Evolutionary conservation across 495 filamentous ascomycete species (phyloP).

Genomic region (Daldinia decipiens): DNA sequence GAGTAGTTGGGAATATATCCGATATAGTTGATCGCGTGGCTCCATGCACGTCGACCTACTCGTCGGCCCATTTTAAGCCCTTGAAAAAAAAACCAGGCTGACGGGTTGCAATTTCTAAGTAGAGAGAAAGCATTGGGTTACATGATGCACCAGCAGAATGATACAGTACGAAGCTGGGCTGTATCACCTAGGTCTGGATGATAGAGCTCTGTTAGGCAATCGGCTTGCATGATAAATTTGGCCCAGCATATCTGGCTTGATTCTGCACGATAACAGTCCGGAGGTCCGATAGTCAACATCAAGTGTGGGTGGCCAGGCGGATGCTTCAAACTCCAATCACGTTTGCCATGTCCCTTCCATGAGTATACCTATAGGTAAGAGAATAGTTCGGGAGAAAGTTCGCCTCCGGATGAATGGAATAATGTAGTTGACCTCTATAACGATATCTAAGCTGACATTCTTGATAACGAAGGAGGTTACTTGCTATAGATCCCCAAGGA

Average conservation of each 20-base stretch:
- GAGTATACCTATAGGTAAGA: neutral
- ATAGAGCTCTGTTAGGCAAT: slow-evolving; percentile 34
- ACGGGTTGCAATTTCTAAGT: slow-evolving; percentile 10
- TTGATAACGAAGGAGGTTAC: neutral
- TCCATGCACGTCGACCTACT: slow-evolving; percentile 20
- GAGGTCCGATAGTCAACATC: slow-evolving; percentile 35
- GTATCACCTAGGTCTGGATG: slow-evolving; percentile 15
- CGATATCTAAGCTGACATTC: slow-evolving; percentile 14
- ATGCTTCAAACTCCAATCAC: slow-evolving; percentile 27
- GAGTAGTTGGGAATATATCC: slow-evolving; percentile 2
- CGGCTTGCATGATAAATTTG: slow-evolving; percentile 25
- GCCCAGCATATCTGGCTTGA: slow-evolving; percentile 19
- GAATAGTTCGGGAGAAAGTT: slow-evolving; percentile 7
- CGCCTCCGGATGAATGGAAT: slow-evolving; percentile 25
- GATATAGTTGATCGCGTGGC: slow-evolving; percentile 8
- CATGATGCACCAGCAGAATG: slow-evolving; percentile 17
- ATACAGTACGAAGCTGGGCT: slow-evolving; percentile 7
- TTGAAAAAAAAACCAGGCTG: slow-evolving; percentile 17
- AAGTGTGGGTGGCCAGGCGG: slow-evolving; percentile 16
- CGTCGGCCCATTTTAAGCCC: slow-evolving; percentile 18
- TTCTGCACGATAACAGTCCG: slow-evolving; percentile 38
- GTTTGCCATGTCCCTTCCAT: slow-evolving; percentile 1
- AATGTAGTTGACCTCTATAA: slow-evolving; percentile 6
- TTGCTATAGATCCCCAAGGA: neutral
- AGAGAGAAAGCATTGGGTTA: slow-evolving; percentile 16